Evolutionary conservation across 345 rosid genomes (phyloP).

Genomic region (Capsella bursapastoris): DNA sequence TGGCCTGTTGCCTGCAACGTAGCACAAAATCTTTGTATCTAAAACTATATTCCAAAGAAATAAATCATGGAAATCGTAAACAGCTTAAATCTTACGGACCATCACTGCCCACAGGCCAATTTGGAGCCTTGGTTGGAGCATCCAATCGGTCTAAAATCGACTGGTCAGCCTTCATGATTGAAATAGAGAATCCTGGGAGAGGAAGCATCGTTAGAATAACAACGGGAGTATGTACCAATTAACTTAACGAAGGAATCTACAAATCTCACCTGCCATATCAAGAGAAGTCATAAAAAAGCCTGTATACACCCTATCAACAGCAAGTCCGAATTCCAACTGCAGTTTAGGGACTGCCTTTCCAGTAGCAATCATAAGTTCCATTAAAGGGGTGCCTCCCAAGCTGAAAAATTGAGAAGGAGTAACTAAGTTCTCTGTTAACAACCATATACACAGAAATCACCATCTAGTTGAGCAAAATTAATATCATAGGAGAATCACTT

Average conservation of each 20-base stretch:
- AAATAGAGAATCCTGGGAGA: constrained; percentile 81
- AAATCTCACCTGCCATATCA: constrained; percentile 91
- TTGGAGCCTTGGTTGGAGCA: constrained; percentile 93
- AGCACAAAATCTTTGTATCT: constrained; percentile 16
- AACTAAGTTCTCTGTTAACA: constrained; percentile 7
- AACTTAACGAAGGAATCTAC: constrained; percentile 13
- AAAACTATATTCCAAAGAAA: background rate
- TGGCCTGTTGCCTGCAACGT: constrained; percentile 71
- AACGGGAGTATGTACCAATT: constrained; percentile 22
- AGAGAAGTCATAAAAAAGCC: constrained; percentile 98
- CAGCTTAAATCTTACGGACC: constrained; percentile 55
- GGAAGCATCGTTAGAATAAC: constrained; percentile 20
- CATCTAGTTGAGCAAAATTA: constrained; percentile 1
- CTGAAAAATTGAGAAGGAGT: constrained; percentile 47
- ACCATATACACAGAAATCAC: constrained; percentile 18
- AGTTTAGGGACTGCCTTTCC: constrained; percentile 91
- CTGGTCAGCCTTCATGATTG: constrained; percentile 91
- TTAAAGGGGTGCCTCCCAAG: constrained; percentile 86
- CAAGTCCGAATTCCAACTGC: constrained; percentile 95
- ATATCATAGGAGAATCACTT: background rate
- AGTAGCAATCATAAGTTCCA: constrained; percentile 95
- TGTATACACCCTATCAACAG: constrained; percentile 96
- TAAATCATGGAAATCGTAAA: constrained; percentile 3
- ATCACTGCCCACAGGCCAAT: constrained; percentile 90
- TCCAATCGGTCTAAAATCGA: constrained; percentile 70